Conservation (phyloP, 495 filamentous ascomycete genomes). For the Daldinia decipiens region DNA sequence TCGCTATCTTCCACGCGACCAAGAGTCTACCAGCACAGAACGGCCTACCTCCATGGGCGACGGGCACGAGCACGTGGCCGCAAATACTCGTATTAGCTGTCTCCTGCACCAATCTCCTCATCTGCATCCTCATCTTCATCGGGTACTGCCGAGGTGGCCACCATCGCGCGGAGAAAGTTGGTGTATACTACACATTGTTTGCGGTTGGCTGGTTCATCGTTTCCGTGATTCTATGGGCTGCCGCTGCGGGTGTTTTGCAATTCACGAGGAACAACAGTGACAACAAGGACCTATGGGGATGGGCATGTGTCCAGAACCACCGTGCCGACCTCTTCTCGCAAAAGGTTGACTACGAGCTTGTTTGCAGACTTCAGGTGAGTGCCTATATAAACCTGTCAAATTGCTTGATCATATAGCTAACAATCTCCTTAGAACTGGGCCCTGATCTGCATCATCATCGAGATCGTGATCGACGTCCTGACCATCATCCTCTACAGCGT, state of each 20-base stretch:
- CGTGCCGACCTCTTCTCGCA: constrained; percentile 77
- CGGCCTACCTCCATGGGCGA: constrained; percentile 84
- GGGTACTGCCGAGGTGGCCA: constrained; percentile 92
- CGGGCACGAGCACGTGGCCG: constrained; percentile 83
- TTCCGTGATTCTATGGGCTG: constrained; percentile 91
- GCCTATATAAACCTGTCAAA: background rate
- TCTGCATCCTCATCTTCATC: constrained; percentile 83
- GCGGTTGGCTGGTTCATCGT: constrained; percentile 93
- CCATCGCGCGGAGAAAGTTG: constrained; percentile 86
- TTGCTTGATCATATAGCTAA: constrained; percentile 17
- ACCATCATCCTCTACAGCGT: constrained; percentile 92
- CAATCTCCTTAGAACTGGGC: constrained; percentile 78
- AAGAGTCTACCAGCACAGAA: constrained; percentile 76
- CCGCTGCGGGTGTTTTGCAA: constrained; percentile 86
- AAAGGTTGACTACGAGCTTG: constrained; percentile 86
- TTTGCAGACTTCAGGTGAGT: constrained; percentile 91
- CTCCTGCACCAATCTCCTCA: constrained; percentile 78
- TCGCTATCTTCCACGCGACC: constrained; percentile 90
- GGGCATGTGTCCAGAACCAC: constrained; percentile 90
- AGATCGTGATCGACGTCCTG: constrained; percentile 91
- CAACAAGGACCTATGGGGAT: constrained; percentile 94
- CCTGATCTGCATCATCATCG: constrained; percentile 95
- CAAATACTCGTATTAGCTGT: constrained; percentile 84
- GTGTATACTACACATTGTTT: constrained; percentile 92
- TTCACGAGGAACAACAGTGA: constrained; percentile 74